Base-by-base conservation (phyloP, 148 eudicot genomes). In the Vaccinium darrowii region DNA sequence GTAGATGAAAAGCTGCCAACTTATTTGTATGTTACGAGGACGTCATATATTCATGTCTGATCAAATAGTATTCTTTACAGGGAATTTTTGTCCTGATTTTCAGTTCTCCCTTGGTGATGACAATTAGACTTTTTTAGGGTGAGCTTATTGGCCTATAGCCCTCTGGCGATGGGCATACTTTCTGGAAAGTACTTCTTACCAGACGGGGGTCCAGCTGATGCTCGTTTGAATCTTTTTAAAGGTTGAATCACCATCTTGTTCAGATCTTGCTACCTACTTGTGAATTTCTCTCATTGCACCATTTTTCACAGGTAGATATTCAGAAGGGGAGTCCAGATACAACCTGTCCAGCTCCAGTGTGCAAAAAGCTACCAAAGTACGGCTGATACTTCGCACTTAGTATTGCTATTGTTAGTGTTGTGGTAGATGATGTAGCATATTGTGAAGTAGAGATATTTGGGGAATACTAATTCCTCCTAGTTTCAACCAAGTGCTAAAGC, bases 151-250 rank as follows among this genome's bases (percentile, higher is more conserved):
- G 98, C 94, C 30, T 94, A 95, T 88, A 95, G 98, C 87, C 98
- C 98, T 83, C 84, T 94, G 92, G 98, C 98, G 51, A 95, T 95
- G 98, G 98, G 98, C 50, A 91, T 95, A 83, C 92, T 95, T 21
- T 91, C 95, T 58, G 98, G 98, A 84, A 95, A 95, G 87, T 95
- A 95, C 84, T 90, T 91, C 65, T 84, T 89, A 54, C 86, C 75
- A 76, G 91, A 91, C 76, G 90, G 91, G 49, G 94, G 92, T 71
- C 96, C 98, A 80, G 57, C 87, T 72, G 92, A 91, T 93, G 92
- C 98, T 85, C 96, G 98, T 79, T 76, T 95, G 89, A 91, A 93
- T 92, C 89, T 92, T 79, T 95, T 93, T 43, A 91, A 86, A 91
- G 98, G 97, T 92, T 47, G 36, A 27, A 53, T 78, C 71, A 51